These are phyloP conservation scores for Fonsecaea erecta DNA, from an alignment of 2,329 filamentous ascomycete species.

Conservation along the genomic window DNA sequence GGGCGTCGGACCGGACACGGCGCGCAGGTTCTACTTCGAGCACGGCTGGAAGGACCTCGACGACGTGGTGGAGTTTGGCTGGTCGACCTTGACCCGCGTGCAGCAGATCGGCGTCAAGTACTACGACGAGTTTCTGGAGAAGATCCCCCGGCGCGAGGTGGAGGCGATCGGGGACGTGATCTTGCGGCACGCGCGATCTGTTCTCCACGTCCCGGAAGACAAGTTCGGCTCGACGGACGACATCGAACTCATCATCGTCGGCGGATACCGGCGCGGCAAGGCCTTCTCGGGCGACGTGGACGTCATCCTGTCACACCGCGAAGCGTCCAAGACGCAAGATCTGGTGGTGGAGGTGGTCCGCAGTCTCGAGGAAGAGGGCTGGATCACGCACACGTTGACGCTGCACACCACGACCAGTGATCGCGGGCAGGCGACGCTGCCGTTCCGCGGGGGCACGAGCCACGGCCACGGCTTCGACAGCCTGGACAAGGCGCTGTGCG, in stretches of 20 bases:
- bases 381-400: slow-evolving; percentile 81
- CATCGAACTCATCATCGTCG: slow-evolving; percentile 70
- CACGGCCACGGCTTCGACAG: slow-evolving; percentile 75
- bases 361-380: slow-evolving; percentile 68
- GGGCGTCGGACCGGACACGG: slow-evolving; percentile 85
- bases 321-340: slow-evolving; percentile 69
- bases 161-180: slow-evolving; percentile 69
- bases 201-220: slow-evolving; percentile 18
- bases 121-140: slow-evolving; percentile 79
- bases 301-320: slow-evolving; percentile 77
- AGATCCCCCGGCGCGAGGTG: slow-evolving; percentile 75
- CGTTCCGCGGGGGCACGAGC: slow-evolving; percentile 52
- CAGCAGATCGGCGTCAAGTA: slow-evolving; percentile 95
- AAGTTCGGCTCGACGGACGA: slow-evolving; percentile 46
- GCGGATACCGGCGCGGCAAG: slow-evolving; percentile 82
- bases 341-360: slow-evolving; percentile 74
- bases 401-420: slow-evolving; percentile 72
- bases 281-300: slow-evolving; percentile 78
- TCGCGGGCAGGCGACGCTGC: slow-evolving; percentile 69
- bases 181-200: slow-evolving; percentile 62
- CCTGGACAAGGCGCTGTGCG: slow-evolving; percentile 87
- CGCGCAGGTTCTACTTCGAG: slow-evolving; percentile 76
- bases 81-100: slow-evolving; percentile 72
- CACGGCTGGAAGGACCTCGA: slow-evolving; percentile 82
- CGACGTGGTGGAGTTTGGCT: slow-evolving; percentile 82